Percentiles rank a stretch among this genome's conserved stretches.
Conservation (phyloP, 176 grass and related monocot species). For the Oryza punctata region DNA sequence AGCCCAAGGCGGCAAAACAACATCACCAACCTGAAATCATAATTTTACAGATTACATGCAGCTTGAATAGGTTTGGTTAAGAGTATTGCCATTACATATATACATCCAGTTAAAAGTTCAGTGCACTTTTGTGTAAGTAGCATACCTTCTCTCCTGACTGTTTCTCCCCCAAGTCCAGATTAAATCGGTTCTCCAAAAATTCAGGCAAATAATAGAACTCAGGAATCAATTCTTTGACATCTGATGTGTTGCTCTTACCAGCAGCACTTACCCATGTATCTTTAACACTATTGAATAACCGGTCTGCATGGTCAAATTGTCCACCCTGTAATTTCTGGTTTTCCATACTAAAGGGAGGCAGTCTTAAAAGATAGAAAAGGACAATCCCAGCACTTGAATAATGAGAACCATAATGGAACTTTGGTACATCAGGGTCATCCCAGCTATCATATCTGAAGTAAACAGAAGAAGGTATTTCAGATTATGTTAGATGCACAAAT, state of each 20-base stretch:
- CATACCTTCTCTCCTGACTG: constrained; percentile 95
- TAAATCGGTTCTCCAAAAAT: constrained; percentile 93
- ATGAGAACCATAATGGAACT: constrained; percentile 99
- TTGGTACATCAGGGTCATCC: constrained; percentile 99
- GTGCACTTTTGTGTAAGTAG: not conserved
- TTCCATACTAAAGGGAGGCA: constrained; percentile 88
- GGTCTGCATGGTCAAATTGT: constrained; percentile 95
- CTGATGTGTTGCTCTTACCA: constrained; percentile 98
- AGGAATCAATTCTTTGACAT: constrained; percentile 99
- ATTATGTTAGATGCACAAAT: constrained; percentile 22
- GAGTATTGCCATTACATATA: constrained; percentile 24
- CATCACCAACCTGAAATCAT: constrained; percentile 79
- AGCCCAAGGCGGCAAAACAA: constrained; percentile 94
- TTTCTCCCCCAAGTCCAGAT: constrained; percentile 93
- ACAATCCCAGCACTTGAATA: constrained; percentile 99
- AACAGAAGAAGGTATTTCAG: constrained; percentile 29
- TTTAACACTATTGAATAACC: constrained; percentile 87
- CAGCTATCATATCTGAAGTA: constrained; percentile 90
- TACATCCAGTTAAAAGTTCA: constrained; percentile 29
- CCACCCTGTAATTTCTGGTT: constrained; percentile 98
- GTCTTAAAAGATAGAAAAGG: constrained; percentile 94
- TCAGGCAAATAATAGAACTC: constrained; percentile 99
- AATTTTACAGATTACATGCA: constrained; percentile 40
- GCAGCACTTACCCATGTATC: constrained; percentile 96
- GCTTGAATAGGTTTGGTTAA: not conserved